A percentile compares a stretch with the other conserved stretches of the same genome.
phyloP scores from a whole-genome alignment of 192 early-diverging fungal species.

The Helicostylum pulchrum region DNA sequence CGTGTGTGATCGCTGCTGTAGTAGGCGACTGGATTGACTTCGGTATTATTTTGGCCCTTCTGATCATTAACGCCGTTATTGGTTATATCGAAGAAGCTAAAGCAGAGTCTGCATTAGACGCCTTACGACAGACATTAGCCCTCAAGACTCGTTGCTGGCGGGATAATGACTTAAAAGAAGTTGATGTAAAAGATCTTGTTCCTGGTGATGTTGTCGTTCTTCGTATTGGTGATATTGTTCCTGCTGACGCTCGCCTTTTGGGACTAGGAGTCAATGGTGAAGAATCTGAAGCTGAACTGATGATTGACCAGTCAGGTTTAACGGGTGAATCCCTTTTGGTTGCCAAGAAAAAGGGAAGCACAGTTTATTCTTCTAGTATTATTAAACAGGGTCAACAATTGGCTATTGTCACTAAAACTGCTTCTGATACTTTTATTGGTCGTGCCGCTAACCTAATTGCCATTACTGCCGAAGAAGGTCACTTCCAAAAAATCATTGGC shows the following conservation, averaged over 20 bases:
- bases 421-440: slow-evolving; percentile 91
- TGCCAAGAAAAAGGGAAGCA: slow-evolving; percentile 74
- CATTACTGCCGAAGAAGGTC: slow-evolving; percentile 89
- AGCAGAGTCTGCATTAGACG: slow-evolving; percentile 87
- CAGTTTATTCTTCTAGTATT: slow-evolving; percentile 89
- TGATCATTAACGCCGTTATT: slow-evolving; percentile 82
- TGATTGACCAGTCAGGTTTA: slow-evolving; percentile 91
- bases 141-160: slow-evolving; percentile 77
- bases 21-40: slow-evolving; percentile 72
- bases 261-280: slow-evolving; percentile 78
- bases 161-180: slow-evolving; percentile 65
- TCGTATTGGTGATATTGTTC: slow-evolving; percentile 92
- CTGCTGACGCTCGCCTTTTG: slow-evolving; percentile 83
- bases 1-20: slow-evolving; percentile 76
- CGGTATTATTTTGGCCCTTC: slow-evolving; percentile 72
- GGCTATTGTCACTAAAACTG: slow-evolving; percentile 90
- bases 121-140: slow-evolving; percentile 88
- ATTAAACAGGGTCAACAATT: slow-evolving; percentile 95
- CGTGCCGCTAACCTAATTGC: slow-evolving; percentile 91
- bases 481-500: slow-evolving; percentile 96
- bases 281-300: slow-evolving; percentile 70
- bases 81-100: slow-evolving; percentile 89
- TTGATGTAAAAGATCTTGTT: slow-evolving; percentile 75
- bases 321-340: slow-evolving; percentile 94
- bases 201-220: slow-evolving; percentile 89